Evolutionary conservation across 2,329 filamentous ascomycete species (phyloP).

Genomic region (Ilyonectria robusta): DNA sequence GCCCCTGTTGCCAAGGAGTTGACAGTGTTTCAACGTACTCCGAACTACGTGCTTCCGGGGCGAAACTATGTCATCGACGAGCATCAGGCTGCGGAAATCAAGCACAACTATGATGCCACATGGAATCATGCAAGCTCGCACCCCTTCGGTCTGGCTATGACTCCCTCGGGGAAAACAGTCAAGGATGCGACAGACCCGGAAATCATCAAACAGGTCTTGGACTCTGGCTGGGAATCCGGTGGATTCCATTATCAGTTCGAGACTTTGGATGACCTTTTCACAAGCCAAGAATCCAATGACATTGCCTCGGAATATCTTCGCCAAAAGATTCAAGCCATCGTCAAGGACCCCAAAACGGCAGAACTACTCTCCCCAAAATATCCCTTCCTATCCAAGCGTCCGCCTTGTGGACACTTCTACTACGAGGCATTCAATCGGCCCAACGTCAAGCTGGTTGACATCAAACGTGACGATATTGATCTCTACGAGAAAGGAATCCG

Average conservation of each 20-base stretch:
- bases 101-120: conserved; percentile 7
- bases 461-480: conserved; percentile 9
- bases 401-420: conserved; percentile 31
- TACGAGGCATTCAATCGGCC: conserved; percentile 35
- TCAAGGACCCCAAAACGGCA: conserved; percentile 25
- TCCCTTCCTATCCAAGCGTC: conserved; percentile 28
- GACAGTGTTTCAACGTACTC: conserved; percentile 31
- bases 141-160: conserved; percentile 18
- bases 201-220: not conserved
- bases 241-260: conserved; percentile 29
- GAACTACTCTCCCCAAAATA: conserved; percentile 25
- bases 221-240: conserved; percentile 23
- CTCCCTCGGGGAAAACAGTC: not conserved
- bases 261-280: conserved; percentile 29
- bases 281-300: conserved; percentile 27
- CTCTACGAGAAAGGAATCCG: conserved; percentile 26
- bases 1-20: conserved; percentile 23
- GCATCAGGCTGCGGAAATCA: conserved; percentile 22
- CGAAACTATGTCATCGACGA: conserved; percentile 29
- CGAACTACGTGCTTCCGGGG: conserved; percentile 26
- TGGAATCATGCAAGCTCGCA: conserved; percentile 19
- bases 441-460: conserved; percentile 33
- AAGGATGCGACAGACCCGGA: not conserved
- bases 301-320: conserved; percentile 27
- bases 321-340: conserved; percentile 32